These are phyloP conservation scores for Pyronema domesticum DNA, from an alignment of 495 filamentous ascomycete genomes.

Conservation along the genomic window DNA sequence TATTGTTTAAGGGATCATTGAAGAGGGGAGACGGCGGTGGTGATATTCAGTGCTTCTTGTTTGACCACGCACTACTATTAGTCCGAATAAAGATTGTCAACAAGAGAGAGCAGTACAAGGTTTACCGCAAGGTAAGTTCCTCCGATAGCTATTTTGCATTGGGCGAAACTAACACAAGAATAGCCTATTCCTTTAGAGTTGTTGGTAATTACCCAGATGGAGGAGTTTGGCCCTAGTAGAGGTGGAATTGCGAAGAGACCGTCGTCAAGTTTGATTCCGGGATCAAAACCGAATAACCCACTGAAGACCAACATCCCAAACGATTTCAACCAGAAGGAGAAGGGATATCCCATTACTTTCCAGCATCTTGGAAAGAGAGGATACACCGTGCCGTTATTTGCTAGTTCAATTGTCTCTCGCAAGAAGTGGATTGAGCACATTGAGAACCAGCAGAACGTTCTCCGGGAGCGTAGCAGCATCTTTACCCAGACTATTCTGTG, in stretches of 20 bases:
- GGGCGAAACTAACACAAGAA: slow-evolving; percentile 7
- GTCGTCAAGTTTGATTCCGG: slow-evolving; percentile 70
- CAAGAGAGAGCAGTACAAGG: slow-evolving; percentile 83
- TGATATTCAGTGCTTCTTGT: slow-evolving; percentile 84
- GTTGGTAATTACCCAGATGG: slow-evolving; percentile 88
- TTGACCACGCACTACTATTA: slow-evolving; percentile 87
- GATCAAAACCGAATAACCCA: slow-evolving; percentile 34
- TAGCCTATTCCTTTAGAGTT: slow-evolving; percentile 88
- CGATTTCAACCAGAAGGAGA: slow-evolving; percentile 36
- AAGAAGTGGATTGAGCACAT: slow-evolving; percentile 95
- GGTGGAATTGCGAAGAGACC: slow-evolving; percentile 66
- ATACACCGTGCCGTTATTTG: slow-evolving; percentile 84
- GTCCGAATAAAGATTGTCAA: slow-evolving; percentile 76
- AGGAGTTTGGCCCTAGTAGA: slow-evolving; percentile 63
- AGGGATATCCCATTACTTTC: slow-evolving; percentile 94
- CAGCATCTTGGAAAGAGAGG: slow-evolving; percentile 90
- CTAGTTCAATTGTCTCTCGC: slow-evolving; percentile 56
- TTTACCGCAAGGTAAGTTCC: slow-evolving; percentile 54
- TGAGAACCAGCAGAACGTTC: slow-evolving; percentile 67
- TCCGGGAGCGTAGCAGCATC: slow-evolving; percentile 77
- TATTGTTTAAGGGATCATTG: slow-evolving; percentile 78
- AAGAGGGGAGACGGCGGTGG: slow-evolving; percentile 61
- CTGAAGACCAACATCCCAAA: slow-evolving; percentile 21
- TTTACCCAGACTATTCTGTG: slow-evolving; percentile 79
- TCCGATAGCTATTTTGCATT: slow-evolving; percentile 3